A percentile compares a stretch with the other conserved stretches of the same genome.
These are phyloP conservation scores for Melastoma candidum DNA, from an alignment of 441 rosid genomes.

Conservation along the genomic window DNA sequence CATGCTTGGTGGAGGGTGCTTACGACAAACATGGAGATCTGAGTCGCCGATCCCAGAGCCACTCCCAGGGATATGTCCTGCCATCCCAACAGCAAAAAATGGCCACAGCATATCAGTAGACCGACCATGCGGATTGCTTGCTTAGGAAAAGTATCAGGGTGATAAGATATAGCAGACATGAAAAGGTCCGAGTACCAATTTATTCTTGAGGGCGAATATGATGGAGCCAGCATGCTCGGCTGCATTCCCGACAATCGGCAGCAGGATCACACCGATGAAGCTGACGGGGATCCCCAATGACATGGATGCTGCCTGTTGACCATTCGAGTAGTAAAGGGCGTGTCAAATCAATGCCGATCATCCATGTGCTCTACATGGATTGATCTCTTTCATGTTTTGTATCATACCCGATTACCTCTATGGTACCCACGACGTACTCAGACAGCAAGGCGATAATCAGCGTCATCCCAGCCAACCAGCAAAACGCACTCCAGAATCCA, in stretches of 20 bases:
- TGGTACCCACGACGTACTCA: slow-evolving; percentile 53
- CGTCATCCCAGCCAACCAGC: slow-evolving; percentile 53
- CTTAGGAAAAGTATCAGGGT: too few relatives aligned
- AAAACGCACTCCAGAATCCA: slow-evolving; percentile 48
- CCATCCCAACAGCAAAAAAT: background rate
- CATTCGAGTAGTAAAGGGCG: background rate
- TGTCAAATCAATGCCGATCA: too few relatives aligned
- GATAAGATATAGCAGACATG: too few relatives aligned
- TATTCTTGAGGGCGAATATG: slow-evolving; percentile 55
- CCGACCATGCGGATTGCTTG: too few relatives aligned
- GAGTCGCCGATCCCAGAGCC: slow-evolving; percentile 62
- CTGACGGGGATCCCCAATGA: slow-evolving; percentile 62
- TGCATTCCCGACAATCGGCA: slow-evolving; percentile 64
- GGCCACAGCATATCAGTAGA: background rate
- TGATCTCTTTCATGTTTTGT: too few relatives aligned
- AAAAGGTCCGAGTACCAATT: slow-evolving; percentile 21
- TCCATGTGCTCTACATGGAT: too few relatives aligned
- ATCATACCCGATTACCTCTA: slow-evolving; percentile 22
- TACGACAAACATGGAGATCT: slow-evolving; percentile 62
- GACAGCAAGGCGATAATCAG: slow-evolving; percentile 46
- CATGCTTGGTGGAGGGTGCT: slow-evolving; percentile 8
- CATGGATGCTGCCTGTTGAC: slow-evolving; percentile 55
- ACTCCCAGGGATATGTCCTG: slow-evolving; percentile 63
- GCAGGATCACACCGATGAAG: slow-evolving; percentile 44
- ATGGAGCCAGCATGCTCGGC: slow-evolving; percentile 69